Percentiles rank a stretch among this genome's conserved stretches.
Conservation (phyloP, 1,139 yeast species). For the Arxiozyma bovina region DNA sequence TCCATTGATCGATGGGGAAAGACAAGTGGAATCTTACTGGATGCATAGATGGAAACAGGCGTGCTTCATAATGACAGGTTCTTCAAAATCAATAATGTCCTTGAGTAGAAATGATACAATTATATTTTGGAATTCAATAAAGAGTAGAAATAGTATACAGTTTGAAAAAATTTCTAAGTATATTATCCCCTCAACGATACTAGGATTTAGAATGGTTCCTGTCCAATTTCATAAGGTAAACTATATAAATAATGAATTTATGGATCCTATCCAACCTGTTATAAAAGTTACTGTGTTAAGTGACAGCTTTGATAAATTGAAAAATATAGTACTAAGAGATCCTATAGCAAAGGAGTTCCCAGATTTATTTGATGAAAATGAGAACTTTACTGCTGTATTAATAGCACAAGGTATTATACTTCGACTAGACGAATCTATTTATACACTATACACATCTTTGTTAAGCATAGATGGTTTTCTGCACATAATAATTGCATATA, state of each 20-base stretch:
- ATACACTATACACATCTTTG: slow-evolving; percentile 46
- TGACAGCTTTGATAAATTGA: not conserved
- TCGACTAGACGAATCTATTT: slow-evolving; percentile 39
- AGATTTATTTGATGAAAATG: slow-evolving; percentile 33
- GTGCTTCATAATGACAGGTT: slow-evolving; percentile 62
- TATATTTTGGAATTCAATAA: slow-evolving; percentile 48
- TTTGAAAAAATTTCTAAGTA: slow-evolving; percentile 35
- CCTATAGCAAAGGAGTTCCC: slow-evolving; percentile 39
- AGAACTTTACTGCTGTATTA: slow-evolving; percentile 36
- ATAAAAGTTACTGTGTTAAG: slow-evolving; percentile 20
- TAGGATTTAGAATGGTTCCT: slow-evolving; percentile 41
- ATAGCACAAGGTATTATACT: slow-evolving; percentile 58
- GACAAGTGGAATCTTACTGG: slow-evolving; percentile 46
- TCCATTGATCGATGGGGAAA: slow-evolving; percentile 33
- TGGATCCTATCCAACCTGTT: slow-evolving; percentile 35
- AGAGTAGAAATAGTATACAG: slow-evolving; percentile 23
- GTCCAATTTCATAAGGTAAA: slow-evolving; percentile 44
- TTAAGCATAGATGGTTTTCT: slow-evolving; percentile 69
- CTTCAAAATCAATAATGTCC: slow-evolving; percentile 66
- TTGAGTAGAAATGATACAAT: slow-evolving; percentile 54
- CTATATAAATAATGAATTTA: slow-evolving; percentile 30
- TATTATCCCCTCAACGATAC: slow-evolving; percentile 31
- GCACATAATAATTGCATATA: slow-evolving; percentile 37
- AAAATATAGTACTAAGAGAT: slow-evolving; percentile 34
- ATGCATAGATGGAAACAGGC: slow-evolving; percentile 75